These are phyloP conservation scores for Eremothecium coryli DNA, from an alignment of 1,139 yeast genomes.

Conservation along the genomic window DNA sequence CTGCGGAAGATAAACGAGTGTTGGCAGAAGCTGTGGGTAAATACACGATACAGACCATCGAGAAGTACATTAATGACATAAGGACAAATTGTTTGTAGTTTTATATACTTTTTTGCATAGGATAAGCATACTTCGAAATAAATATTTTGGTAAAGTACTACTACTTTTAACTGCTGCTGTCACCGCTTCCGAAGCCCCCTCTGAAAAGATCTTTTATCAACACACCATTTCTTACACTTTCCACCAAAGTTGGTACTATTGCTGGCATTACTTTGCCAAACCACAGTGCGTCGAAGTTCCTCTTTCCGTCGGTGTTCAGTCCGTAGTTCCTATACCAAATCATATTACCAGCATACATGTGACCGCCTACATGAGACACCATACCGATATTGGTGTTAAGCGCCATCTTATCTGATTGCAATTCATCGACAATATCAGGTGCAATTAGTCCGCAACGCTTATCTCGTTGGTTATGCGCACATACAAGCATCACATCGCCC, in stretches of 20 bases:
- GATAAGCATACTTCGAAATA: too few relatives aligned
- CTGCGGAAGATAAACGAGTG: constrained; percentile 16
- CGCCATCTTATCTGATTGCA: constrained; percentile 2
- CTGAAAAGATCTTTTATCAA: constrained; percentile 17
- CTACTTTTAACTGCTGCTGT: too few relatives aligned
- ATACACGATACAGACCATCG: constrained; percentile 10
- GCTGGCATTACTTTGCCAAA: constrained; percentile 21
- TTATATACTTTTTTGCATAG: too few relatives aligned
- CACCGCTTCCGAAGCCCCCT: too few relatives aligned
- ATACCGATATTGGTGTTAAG: constrained; percentile 12
- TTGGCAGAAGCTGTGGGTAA: constrained; percentile 14
- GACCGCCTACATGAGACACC: constrained; percentile 27
- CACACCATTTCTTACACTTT: constrained; percentile 9
- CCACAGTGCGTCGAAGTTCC: constrained; percentile 19
- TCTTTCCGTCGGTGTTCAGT: background rate
- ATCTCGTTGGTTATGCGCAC: constrained; percentile 25
- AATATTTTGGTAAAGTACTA: too few relatives aligned
- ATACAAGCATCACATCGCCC: constrained; percentile 16
- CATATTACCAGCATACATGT: constrained; percentile 25
- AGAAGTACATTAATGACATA: constrained; percentile 18
- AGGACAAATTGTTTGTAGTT: constrained; percentile 21
- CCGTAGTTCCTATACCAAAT: constrained; percentile 14
- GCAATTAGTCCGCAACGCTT: constrained; percentile 21
- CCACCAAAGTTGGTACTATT: constrained; percentile 10
- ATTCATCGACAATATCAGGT: constrained; percentile 10